Conservation (phyloP, 2,329 filamentous ascomycete species). For the Celoporthe dispersa region DNA sequence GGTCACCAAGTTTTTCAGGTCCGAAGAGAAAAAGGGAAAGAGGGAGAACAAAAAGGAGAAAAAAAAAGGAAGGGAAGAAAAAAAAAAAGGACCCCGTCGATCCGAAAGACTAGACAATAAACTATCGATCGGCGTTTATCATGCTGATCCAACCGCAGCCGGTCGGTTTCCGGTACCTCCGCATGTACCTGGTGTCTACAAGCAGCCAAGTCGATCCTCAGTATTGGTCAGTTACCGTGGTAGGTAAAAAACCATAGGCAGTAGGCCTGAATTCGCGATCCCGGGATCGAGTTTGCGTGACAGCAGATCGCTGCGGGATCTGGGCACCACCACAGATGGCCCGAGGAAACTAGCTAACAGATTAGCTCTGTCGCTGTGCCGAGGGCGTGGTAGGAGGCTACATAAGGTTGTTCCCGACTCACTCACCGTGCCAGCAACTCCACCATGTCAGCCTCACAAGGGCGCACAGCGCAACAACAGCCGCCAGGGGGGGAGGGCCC, state of each 20-base stretch:
- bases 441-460: conserved; percentile 12
- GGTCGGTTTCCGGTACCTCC: conserved; percentile 15
- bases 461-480: not conserved
- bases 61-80: no score
- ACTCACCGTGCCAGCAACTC: not conserved
- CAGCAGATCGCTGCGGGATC: conserved; percentile 5
- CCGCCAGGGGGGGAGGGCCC: not conserved
- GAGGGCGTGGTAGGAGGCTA: not conserved
- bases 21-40: no score
- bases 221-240: no score
- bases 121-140: conserved; percentile 5
- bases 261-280: conserved; percentile 26
- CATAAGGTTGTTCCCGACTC: conserved; percentile 6
- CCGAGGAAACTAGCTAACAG: conserved; percentile 7
- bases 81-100: not conserved
- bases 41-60: not conserved
- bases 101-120: not conserved
- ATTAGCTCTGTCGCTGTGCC: accelerated
- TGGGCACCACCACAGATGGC: not conserved
- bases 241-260: no score
- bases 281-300: conserved; percentile 28
- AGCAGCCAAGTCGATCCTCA: no score
- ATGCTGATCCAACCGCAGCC: not conserved
- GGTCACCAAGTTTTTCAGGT: not conserved
- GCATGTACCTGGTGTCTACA: not conserved